A percentile compares a stretch with the other conserved stretches of the same genome.
Conservation (phyloP, 2,329 filamentous ascomycete species). For the Fulvia fulva region DNA sequence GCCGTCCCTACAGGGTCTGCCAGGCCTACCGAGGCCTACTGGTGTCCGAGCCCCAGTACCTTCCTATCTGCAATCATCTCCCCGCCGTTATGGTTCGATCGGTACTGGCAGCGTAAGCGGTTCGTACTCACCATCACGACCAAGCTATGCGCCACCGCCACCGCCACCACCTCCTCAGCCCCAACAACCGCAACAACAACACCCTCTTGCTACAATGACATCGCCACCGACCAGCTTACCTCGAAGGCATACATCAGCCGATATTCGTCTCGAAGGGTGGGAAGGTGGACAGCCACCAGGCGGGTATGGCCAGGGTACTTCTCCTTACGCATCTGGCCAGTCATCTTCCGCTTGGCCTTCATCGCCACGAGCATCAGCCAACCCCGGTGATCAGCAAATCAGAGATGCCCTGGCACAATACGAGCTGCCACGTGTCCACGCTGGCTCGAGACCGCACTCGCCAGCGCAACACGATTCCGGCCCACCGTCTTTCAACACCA, state of each 20-base stretch:
- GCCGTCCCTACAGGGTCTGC: constrained; percentile 60
- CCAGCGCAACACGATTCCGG: constrained; percentile 45
- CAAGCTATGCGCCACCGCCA: constrained; percentile 51
- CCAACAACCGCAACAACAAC: constrained; percentile 55
- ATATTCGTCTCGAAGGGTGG: constrained; percentile 70
- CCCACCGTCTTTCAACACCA: constrained; percentile 41
- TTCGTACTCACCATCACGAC: constrained; percentile 67
- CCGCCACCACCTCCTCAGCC: constrained; percentile 51
- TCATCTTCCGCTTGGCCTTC: constrained; percentile 63
- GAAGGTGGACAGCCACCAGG: constrained; percentile 67
- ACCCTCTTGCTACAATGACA: constrained; percentile 54
- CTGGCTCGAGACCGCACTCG: constrained; percentile 35
- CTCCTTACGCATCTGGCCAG: constrained; percentile 64
- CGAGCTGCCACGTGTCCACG: constrained; percentile 54
- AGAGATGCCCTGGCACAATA: constrained; percentile 62
- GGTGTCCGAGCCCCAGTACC: constrained; percentile 75
- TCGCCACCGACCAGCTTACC: constrained; percentile 64
- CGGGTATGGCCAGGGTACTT: constrained; percentile 45
- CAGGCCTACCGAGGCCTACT: constrained; percentile 48
- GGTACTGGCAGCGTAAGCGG: constrained; percentile 55
- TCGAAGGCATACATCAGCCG: constrained; percentile 87
- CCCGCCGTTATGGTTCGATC: constrained; percentile 84
- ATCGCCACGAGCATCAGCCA: constrained; percentile 51
- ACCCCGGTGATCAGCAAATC: constrained; percentile 57
- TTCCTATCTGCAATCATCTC: constrained; percentile 73